Conservation (phyloP, 768 basidiomycete genomes). For the Nevesoporus exiguus region DNA sequence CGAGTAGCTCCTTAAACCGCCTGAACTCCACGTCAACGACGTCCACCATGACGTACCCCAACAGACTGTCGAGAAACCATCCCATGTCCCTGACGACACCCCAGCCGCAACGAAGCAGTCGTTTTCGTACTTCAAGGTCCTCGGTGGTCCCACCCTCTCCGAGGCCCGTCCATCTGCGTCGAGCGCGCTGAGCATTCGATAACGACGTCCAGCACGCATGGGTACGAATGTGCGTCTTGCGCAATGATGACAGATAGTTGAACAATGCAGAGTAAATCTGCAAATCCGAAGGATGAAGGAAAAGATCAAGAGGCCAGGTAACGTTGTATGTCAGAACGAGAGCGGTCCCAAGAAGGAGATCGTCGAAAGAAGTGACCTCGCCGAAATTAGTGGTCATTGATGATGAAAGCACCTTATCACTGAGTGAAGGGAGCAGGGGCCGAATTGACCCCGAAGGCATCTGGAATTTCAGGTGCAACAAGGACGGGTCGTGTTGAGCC, state of each 20-base stretch:
- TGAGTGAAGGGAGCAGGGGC: constrained; percentile 75
- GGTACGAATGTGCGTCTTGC: constrained; percentile 78
- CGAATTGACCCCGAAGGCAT: constrained; percentile 80
- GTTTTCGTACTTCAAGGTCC: constrained; percentile 60
- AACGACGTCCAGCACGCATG: constrained; percentile 82
- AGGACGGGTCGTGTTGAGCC: constrained; percentile 80
- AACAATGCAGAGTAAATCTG: constrained; percentile 73
- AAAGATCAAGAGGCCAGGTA: constrained; percentile 87
- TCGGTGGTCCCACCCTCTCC: constrained; percentile 81
- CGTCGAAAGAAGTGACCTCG: constrained; percentile 58
- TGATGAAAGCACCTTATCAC: constrained; percentile 38
- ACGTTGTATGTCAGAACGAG: constrained; percentile 67
- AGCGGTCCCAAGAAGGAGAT: constrained; percentile 77
- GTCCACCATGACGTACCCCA: constrained; percentile 87
- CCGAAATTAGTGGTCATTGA: constrained; percentile 35
- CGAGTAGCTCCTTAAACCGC: constrained; percentile 60
- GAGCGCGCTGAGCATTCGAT: constrained; percentile 80
- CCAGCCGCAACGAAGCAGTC: constrained; percentile 78
- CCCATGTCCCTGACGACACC: constrained; percentile 84
- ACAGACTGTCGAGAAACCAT: constrained; percentile 84
- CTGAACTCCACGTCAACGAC: constrained; percentile 84
- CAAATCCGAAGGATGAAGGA: constrained; percentile 74
- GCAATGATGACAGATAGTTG: constrained; percentile 77
- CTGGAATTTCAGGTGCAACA: constrained; percentile 69
- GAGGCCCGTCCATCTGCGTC: constrained; percentile 82